Conservation (phyloP, 1,139 yeast species). For the Saccharomyces pastorianus region DNA sequence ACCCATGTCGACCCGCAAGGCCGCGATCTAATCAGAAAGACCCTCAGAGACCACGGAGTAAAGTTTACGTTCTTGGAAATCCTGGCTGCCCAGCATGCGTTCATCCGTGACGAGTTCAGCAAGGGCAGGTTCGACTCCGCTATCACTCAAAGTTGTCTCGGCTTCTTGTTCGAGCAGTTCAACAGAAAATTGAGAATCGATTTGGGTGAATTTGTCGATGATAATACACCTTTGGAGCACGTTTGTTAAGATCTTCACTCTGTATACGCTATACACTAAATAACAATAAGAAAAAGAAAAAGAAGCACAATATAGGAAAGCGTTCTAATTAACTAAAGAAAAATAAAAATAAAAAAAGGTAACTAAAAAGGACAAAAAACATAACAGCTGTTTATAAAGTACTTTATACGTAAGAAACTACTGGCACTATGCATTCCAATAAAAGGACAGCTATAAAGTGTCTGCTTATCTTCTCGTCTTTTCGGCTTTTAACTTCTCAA, state of each 20-base stretch:
- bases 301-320: not conserved
- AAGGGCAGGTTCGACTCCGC: conserved; percentile 78
- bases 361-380: not conserved
- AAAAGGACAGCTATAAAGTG: not conserved
- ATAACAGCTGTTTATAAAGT: not conserved
- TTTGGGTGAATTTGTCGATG: conserved; percentile 54
- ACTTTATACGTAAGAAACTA: not conserved
- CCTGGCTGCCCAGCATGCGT: conserved; percentile 77
- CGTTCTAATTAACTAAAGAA: not conserved
- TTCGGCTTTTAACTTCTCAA: conserved; percentile 18
- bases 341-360: not conserved
- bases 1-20: conserved; percentile 77
- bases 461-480: conserved; percentile 11
- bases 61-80: conserved; percentile 66
- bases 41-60: conserved; percentile 52
- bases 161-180: conserved; percentile 62
- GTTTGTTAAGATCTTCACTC: conserved; percentile 42
- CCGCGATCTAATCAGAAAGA: conserved; percentile 58
- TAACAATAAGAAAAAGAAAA: not conserved
- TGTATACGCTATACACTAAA: not conserved
- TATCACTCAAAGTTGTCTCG: conserved; percentile 58
- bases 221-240: conserved; percentile 44
- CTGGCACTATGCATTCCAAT: not conserved
- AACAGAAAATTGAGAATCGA: conserved; percentile 60
- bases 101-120: conserved; percentile 67